phyloP scores from a whole-genome alignment of 768 basidiomycete genomes.

The Epithele typhae region DNA sequence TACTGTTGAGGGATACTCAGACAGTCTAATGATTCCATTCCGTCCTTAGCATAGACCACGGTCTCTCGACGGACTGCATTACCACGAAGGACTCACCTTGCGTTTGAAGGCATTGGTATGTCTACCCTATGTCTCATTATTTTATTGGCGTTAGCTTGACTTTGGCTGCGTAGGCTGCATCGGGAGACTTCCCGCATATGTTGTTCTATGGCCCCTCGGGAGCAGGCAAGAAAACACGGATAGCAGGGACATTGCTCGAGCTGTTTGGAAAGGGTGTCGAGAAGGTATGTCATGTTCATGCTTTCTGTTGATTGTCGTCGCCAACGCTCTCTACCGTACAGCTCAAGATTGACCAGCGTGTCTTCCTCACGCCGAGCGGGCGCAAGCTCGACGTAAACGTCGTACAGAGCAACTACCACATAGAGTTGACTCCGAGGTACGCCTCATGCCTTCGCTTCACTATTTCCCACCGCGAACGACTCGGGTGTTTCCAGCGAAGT shows the following conservation, averaged over 20 bases:
- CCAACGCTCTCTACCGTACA: constrained; percentile 27
- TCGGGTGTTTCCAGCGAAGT: constrained; percentile 63
- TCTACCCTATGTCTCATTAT: too few species aligned
- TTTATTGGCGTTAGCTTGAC: background rate
- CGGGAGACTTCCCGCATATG: constrained; percentile 96
- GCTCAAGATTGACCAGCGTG: constrained; percentile 97
- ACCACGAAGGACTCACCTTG: constrained; percentile 76
- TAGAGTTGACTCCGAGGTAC: constrained; percentile 96
- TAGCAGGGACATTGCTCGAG: constrained; percentile 83
- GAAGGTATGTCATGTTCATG: constrained; percentile 51
- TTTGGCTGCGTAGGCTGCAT: constrained; percentile 53
- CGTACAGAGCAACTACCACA: constrained; percentile 96
- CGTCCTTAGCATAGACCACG: constrained; percentile 72
- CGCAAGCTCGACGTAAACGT: constrained; percentile 95
- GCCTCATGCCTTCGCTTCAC: constrained; percentile 9
- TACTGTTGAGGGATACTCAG: background rate
- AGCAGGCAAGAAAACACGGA: constrained; percentile 96
- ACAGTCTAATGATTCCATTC: background rate
- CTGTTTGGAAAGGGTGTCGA: constrained; percentile 91
- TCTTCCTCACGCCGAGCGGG: constrained; percentile 91
- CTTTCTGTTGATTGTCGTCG: too few species aligned
- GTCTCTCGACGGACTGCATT: constrained; percentile 80
- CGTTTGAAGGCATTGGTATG: constrained; percentile 79
- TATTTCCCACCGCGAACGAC: background rate
- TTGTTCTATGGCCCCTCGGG: constrained; percentile 97